Conservation (phyloP, 805 yeast species). For the Candida odintsovae region DNA sequence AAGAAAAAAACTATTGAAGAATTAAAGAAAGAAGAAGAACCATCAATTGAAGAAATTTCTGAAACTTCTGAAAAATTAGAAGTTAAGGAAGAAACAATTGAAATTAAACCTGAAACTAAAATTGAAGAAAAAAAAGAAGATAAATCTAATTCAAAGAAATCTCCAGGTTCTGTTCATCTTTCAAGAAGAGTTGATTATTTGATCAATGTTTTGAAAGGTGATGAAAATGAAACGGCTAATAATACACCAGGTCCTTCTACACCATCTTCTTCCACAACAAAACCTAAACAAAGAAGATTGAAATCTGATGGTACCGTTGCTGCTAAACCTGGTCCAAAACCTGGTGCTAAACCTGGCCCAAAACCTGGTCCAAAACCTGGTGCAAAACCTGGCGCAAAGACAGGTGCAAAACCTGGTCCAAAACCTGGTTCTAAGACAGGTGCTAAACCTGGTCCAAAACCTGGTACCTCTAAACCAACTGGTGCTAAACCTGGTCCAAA, state of each 20-base stretch:
- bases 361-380: constrained; percentile 10
- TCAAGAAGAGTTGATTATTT: constrained; percentile 89
- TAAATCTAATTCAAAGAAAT: constrained; percentile 41
- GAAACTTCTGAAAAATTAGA: constrained; percentile 16
- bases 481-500: constrained; percentile 16
- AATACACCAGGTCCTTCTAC: constrained; percentile 27
- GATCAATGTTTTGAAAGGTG: constrained; percentile 62
- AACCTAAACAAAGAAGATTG: constrained; percentile 24
- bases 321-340: constrained; percentile 4
- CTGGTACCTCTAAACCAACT: constrained; percentile 12
- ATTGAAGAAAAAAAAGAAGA: constrained; percentile 15
- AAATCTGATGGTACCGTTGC: constrained; percentile 19
- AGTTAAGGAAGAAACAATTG: background rate
- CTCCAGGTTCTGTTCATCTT: constrained; percentile 89
- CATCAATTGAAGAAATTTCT: constrained; percentile 3
- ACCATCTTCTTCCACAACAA: constrained; percentile 20
- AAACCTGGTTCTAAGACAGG: constrained; percentile 11
- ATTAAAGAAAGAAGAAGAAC: constrained; percentile 5
- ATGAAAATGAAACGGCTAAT: constrained; percentile 30
- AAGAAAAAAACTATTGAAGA: constrained; percentile 19
- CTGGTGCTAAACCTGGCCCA: constrained; percentile 7
- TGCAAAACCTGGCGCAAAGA: constrained; percentile 12
- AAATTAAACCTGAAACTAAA: constrained; percentile 6
- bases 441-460: constrained; percentile 11
- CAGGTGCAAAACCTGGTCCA: constrained; percentile 17